These are phyloP conservation scores for Takakia lepidozioides DNA, from an alignment of 225 moss, liverwort and hornwort species.

Conservation along the genomic window DNA sequence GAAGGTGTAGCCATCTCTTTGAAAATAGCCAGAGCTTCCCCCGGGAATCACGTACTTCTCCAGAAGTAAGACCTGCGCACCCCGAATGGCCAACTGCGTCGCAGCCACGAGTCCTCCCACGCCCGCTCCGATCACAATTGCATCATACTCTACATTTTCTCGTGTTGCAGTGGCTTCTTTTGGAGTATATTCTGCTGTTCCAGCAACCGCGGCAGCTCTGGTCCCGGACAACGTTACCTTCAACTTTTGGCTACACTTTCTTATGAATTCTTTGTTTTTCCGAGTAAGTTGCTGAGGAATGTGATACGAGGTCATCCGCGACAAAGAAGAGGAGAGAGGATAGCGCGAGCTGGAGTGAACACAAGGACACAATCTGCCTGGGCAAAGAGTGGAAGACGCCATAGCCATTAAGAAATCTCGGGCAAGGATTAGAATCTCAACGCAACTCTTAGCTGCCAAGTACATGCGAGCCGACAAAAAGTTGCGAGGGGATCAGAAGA, in stretches of 20 bases:
- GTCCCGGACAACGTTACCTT: slow-evolving; percentile 2
- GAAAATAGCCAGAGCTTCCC: slow-evolving; percentile 76
- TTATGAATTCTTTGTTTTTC: not conserved
- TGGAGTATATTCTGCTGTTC: slow-evolving; percentile 7
- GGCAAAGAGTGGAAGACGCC: too few species aligned
- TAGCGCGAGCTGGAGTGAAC: not conserved
- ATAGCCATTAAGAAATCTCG: too few species aligned
- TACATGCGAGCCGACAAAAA: too few species aligned
- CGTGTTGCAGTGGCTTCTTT: not conserved
- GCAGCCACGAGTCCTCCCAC: slow-evolving; percentile 89
- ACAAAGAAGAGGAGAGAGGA: not conserved
- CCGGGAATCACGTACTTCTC: slow-evolving; percentile 94
- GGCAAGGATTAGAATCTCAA: too few species aligned
- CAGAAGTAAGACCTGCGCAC: slow-evolving; percentile 63
- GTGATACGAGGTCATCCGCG: not conserved
- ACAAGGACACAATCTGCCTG: slow-evolving; percentile 7
- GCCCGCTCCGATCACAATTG: slow-evolving; percentile 85
- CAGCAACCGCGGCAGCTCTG: slow-evolving; percentile 22
- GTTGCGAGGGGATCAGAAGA: slow-evolving; percentile 13
- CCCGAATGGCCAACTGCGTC: slow-evolving; percentile 71
- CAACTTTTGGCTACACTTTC: not conserved
- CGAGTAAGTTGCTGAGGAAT: slow-evolving; percentile 3
- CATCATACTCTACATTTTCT: slow-evolving; percentile 43
- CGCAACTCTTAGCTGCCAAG: too few species aligned
- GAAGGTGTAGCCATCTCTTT: slow-evolving; percentile 78